phyloP scores from a whole-genome alignment of 2,329 filamentous ascomycete genomes.

The Trichoderma guizhouense region DNA sequence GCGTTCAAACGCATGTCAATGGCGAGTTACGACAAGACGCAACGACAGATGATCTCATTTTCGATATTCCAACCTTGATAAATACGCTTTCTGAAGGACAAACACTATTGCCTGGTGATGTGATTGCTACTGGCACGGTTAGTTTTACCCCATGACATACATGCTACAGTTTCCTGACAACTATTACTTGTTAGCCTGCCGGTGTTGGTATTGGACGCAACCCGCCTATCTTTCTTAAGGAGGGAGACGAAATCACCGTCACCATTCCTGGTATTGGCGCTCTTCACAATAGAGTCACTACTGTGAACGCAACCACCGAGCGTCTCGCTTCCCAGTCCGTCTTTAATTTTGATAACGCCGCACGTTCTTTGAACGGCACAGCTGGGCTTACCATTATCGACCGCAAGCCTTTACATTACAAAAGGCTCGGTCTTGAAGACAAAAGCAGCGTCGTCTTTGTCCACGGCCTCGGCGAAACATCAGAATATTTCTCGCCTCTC shows the following conservation, averaged over 20 bases:
- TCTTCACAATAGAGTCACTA: not conserved
- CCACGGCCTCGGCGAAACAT: not conserved
- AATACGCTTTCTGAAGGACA: slow-evolving; percentile 1
- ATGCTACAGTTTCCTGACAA: not conserved
- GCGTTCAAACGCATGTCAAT: slow-evolving; percentile 6
- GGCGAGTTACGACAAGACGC: slow-evolving; percentile 13
- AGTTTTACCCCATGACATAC: not conserved
- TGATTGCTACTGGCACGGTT: slow-evolving; percentile 7
- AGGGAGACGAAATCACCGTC: not conserved
- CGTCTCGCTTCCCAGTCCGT: not conserved
- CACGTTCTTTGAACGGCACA: not conserved
- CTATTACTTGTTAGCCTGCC: not conserved
- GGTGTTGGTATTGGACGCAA: slow-evolving; percentile 4
- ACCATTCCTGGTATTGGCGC: slow-evolving; percentile 1
- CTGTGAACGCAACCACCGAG: not conserved
- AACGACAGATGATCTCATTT: slow-evolving; percentile 3
- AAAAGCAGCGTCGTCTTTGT: not conserved
- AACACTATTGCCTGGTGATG: slow-evolving; percentile 1
- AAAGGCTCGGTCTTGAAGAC: not conserved
- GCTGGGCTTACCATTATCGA: not conserved
- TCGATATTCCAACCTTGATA: slow-evolving; percentile 9
- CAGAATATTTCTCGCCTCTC: not conserved
- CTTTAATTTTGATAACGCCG: not conserved
- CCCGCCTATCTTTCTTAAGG: not conserved
- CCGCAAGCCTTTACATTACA: not conserved